Base-by-base conservation (phyloP, 2,329 filamentous ascomycete genomes). In the Beauveria sp. region DNA sequence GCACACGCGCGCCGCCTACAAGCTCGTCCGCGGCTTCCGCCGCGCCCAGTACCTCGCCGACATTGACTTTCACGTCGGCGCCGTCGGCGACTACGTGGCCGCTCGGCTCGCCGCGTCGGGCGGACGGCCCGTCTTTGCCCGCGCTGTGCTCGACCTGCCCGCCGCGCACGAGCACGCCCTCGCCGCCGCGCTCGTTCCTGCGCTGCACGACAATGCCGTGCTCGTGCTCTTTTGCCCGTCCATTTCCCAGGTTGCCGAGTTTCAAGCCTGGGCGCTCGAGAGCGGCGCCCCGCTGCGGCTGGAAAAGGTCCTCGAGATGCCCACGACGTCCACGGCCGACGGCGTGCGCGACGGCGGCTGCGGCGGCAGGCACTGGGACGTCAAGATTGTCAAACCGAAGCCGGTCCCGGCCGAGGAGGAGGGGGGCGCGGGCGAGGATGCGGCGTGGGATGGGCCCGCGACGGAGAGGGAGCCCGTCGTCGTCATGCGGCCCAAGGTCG, bases 91-190 rank as follows among this genome's bases (percentile, higher is more conserved):
- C 3, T 92, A 88, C 81, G 76, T 91, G 40, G 73, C 77, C 1
- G 70, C 74, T 9, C 83, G 88, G 59, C 72, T 82, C 4, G 70
- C 69, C 4, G 68, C 69, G 28, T 78, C 77, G 1, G 65, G 64
- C 5, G 69, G 73, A 0, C 69, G 80, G n/a, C 80, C 87, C 0
- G 93, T 92, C 69, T 77, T 93, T 58, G 81, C 86, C 4, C 85
- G 89, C 68, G 87, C 85, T 0, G 83, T 93, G 64, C 79, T 95
- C 22, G 90, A 95, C 70, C 80, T 95, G 63, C 89, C 90, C 0
- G 80, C 79, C 34, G 81, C 87, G 2, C 78, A 90, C 58, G 73
- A 75, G 12, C 69, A 75, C 34, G 73, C 75, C 31, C 3, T 10
- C 34, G 74, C 75, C 1, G 73, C 74, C 1, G 75, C 76, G 28